Evolutionary conservation across 2,329 filamentous ascomycete species (phyloP).

Genomic region (Talaromyces rugulosus): DNA sequence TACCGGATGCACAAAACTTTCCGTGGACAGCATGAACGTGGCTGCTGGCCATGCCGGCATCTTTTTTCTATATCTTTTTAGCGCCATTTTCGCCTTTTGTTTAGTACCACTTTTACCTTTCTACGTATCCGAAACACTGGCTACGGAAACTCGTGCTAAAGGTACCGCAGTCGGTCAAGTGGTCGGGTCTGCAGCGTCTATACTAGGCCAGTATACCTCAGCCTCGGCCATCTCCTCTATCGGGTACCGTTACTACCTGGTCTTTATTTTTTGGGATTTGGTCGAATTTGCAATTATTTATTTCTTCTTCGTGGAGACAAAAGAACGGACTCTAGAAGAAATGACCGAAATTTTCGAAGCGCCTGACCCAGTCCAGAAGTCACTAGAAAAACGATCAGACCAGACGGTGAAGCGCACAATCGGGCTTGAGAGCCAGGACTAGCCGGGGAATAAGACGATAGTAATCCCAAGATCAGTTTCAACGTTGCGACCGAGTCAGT

Average conservation of each 20-base stretch:
- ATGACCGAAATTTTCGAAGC: constrained; percentile 13
- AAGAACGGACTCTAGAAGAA: constrained; percentile 12
- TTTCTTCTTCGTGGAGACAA: constrained; percentile 13
- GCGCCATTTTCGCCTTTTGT: constrained; percentile 36
- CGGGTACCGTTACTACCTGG: constrained; percentile 10
- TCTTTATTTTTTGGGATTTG: constrained; percentile 12
- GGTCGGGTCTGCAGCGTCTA: constrained; percentile 8
- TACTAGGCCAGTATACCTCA: constrained; percentile 10
- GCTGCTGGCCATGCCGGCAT: constrained; percentile 37
- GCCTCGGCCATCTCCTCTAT: constrained; percentile 8
- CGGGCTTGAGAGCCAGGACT: neutral
- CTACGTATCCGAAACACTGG: constrained; percentile 9
- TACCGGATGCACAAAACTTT: constrained; percentile 11
- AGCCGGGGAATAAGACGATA: neutral
- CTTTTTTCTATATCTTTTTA: constrained; percentile 41
- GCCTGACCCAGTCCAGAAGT: constrained; percentile 9
- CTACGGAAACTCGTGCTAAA: constrained; percentile 10
- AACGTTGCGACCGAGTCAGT: neutral
- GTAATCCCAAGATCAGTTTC: neutral
- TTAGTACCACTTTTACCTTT: constrained; percentile 11
- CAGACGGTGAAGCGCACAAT: constrained; percentile 9
- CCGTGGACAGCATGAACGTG: constrained; percentile 2
- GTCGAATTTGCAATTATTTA: constrained; percentile 12
- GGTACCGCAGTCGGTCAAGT: constrained; percentile 10
- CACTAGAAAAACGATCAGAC: constrained; percentile 5